Evolutionary conservation across 805 yeast genomes (phyloP), one percentile per base, ranked within the genome.

Genomic region (Metschnikowia drakensbergensis): DNA sequence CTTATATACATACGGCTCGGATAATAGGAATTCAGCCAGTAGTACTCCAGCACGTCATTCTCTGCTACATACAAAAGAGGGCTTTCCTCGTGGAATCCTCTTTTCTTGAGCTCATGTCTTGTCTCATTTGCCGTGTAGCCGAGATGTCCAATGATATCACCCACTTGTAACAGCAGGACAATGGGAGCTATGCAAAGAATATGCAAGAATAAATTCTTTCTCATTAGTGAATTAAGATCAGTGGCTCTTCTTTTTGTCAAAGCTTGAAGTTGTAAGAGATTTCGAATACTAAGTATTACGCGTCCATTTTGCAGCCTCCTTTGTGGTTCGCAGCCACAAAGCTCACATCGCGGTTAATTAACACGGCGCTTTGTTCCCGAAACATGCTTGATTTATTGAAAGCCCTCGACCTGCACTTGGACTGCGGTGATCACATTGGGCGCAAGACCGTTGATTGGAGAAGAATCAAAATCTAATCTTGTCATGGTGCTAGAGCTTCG

Each of bases 391-490:
- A 13, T 8, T 26, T 42, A 55, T n/a, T 57, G 58, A 31, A 57
- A 57, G 3, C 60, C 60, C 37, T 57, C 60, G 2, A 57, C 60
- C 25, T 54, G 60, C 22, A 72, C 77, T 47, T 71, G 77, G 8
- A 72, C 67, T 6, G 69, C 72, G 0, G 76, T 69, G 8, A 72
- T 63, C 5, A 71, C 67, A 47, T 62, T 69, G 1, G 75, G 74
- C 3, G 75, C 58, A 25, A 58, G 52, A 8, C 58, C 55, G 34
- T 55, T 61, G 22, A 58, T 54, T 5, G 62, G 47, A n/a, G 63
- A 40, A 8, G 63, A 45, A 28, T 66, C 70, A 27, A 66, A 47
- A 32, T 68, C 72, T 13, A 67, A 48, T 45, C 67, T 62, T 6
- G 59, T 57, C 46, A 68, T 51, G 1, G 75, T 69, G 11, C 65